Percentiles rank a stretch among this genome's conserved stretches.
phyloP scores from a whole-genome alignment of 2,329 filamentous ascomycete species.

The Chaetomium strumarium region DNA sequence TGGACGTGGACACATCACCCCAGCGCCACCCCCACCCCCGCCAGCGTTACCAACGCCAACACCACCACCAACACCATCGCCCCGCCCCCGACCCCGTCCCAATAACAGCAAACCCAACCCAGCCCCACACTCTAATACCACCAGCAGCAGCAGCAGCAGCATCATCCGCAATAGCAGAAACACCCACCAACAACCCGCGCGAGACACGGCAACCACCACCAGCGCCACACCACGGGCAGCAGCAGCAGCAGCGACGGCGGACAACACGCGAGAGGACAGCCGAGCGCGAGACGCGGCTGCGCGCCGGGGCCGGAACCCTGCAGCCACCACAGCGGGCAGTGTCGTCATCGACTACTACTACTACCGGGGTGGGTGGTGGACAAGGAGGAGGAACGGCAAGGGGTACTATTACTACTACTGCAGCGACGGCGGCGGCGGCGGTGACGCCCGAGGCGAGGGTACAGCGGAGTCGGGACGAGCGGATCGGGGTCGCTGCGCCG shows the following conservation, averaged over 20 bases:
- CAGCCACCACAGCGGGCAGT: neutral
- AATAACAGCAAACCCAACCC: too few relatives aligned
- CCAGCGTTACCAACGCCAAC: neutral
- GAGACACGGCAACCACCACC: conserved; percentile 3
- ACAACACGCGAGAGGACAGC: conserved; percentile 5
- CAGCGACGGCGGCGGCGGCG: neutral
- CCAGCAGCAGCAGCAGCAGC: neutral
- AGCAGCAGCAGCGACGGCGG: neutral
- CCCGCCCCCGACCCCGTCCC: neutral
- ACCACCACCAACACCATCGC: neutral
- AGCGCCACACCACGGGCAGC: conserved; percentile 2
- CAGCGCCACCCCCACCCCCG: neutral
- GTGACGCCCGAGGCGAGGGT: conserved; percentile 25
- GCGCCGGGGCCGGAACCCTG: neutral
- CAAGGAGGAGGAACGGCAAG: neutral
- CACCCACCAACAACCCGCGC: conserved; percentile 4
- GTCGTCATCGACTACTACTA: neutral
- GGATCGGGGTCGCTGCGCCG: conserved; percentile 25
- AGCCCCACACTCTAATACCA: neutral
- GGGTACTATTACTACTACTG: neutral
- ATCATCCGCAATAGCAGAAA: conserved; percentile 1
- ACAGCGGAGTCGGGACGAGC: conserved; percentile 30
- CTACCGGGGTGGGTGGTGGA: neutral
- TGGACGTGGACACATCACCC: conserved; percentile 11
- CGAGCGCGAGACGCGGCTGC: conserved; percentile 3